Percentiles rank a stretch among this genome's conserved stretches.
Evolutionary conservation across 371 early-diverging fungal genomes (phyloP).

Genomic region (Rhizopus delemar): DNA sequence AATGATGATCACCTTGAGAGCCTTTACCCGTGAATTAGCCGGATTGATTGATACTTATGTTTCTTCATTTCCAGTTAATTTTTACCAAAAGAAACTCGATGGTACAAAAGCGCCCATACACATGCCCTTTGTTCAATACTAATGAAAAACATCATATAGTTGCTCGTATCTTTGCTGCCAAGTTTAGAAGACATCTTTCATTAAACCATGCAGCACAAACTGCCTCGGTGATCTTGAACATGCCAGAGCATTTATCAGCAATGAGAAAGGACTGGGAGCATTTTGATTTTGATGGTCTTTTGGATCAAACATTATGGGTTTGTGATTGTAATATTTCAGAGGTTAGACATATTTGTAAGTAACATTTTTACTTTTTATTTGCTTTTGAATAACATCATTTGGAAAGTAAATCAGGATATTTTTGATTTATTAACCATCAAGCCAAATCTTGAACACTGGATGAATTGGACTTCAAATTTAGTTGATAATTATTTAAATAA

Average conservation of each 20-base stretch:
- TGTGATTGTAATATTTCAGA: constrained; percentile 50
- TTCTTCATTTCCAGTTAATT: constrained; percentile 28
- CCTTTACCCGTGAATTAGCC: constrained; percentile 46
- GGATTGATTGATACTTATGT: constrained; percentile 32
- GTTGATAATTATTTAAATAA: constrained; percentile 37
- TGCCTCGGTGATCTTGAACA: constrained; percentile 39
- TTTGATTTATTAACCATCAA: constrained; percentile 32
- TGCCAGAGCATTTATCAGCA: constrained; percentile 25
- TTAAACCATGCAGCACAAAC: constrained; percentile 57
- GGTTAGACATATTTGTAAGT: constrained; percentile 41
- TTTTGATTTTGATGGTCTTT: constrained; percentile 50
- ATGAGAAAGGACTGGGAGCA: constrained; percentile 56
- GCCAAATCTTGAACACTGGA: constrained; percentile 47
- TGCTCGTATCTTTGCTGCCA: constrained; percentile 54
- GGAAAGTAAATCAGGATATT: constrained; percentile 42
- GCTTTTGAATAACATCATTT: not conserved
- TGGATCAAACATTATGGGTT: constrained; percentile 58
- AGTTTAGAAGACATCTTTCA: constrained; percentile 54
- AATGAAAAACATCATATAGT: constrained; percentile 23
- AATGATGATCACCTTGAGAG: constrained; percentile 34
- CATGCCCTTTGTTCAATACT: not conserved
- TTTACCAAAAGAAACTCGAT: constrained; percentile 37
- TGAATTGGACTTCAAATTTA: constrained; percentile 44
- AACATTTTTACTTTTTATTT: not conserved
- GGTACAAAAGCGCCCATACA: constrained; percentile 21